phyloP scores from a whole-genome alignment of 805 yeast genomes.

The Priceomyces haplophilus region DNA sequence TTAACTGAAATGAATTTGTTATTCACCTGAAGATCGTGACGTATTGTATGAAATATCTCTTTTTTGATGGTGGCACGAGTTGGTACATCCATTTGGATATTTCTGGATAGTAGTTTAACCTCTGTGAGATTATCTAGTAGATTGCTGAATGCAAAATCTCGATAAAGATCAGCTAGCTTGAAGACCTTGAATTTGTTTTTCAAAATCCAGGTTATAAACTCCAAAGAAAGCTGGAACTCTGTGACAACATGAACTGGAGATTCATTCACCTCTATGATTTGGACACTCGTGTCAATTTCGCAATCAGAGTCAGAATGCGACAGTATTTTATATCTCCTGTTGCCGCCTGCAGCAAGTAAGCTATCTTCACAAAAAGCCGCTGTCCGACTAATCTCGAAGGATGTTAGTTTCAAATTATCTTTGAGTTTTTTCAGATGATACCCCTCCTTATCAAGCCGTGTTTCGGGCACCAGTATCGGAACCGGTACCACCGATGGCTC shows the following conservation, averaged over 20 bases:
- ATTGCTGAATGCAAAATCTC: constrained; percentile 13
- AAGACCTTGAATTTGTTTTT: constrained; percentile 12
- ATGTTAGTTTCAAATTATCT: background rate
- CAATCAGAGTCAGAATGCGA: constrained; percentile 2
- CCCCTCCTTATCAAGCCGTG: background rate
- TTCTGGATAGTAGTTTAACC: constrained; percentile 5
- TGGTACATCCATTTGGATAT: constrained; percentile 2
- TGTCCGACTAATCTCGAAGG: background rate
- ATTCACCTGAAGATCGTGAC: constrained; percentile 23
- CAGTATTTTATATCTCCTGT: background rate
- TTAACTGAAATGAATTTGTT: constrained; percentile 22
- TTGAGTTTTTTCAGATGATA: background rate
- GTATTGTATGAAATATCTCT: constrained; percentile 22
- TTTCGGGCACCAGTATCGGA: background rate
- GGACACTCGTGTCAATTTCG: constrained; percentile 5
- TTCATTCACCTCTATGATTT: constrained; percentile 12
- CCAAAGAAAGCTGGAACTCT: constrained; percentile 23
- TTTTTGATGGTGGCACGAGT: constrained; percentile 7
- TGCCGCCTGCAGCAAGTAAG: constrained; percentile 1
- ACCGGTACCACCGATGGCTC: constrained; percentile 3
- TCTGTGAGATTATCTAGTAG: constrained; percentile 16
- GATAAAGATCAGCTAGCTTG: constrained; percentile 20
- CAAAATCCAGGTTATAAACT: constrained; percentile 21
- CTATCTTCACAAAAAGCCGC: background rate
- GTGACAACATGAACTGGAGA: constrained; percentile 16